phyloP scores from a whole-genome alignment of 2,329 filamentous ascomycete genomes.

The Colletotrichum zoysiae region DNA sequence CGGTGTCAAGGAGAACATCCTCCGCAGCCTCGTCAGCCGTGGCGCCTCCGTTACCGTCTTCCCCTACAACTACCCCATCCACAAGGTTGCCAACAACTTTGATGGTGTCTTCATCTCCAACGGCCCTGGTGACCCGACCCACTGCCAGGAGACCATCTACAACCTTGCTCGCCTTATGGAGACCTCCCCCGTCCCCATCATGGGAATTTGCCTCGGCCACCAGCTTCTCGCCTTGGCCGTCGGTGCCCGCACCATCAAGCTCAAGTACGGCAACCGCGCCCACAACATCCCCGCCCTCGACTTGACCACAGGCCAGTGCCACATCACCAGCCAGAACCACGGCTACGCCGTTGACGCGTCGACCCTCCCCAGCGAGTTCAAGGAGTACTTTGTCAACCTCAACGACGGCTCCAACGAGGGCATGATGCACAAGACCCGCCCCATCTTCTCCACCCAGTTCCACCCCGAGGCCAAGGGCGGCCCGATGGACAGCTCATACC shows the following conservation, averaged over 20 bases:
- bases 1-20: slow-evolving; percentile 99
- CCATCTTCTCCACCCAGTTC: slow-evolving; percentile 99
- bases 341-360: slow-evolving; percentile 93
- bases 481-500: slow-evolving; percentile 93
- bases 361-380: slow-evolving; percentile 88
- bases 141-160: slow-evolving; percentile 95
- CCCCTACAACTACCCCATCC: slow-evolving; percentile 96
- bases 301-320: slow-evolving; percentile 94
- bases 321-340: slow-evolving; percentile 99
- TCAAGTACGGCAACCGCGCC: slow-evolving; percentile 99
- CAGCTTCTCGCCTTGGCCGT: slow-evolving; percentile 92
- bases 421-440: slow-evolving; percentile 94
- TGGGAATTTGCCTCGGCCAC: slow-evolving; percentile 98
- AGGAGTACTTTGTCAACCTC: slow-evolving; percentile 98
- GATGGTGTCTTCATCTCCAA: slow-evolving; percentile 99
- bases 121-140: slow-evolving; percentile 96
- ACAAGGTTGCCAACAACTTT: slow-evolving; percentile 98
- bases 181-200: slow-evolving; percentile 89
- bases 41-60: slow-evolving; percentile 94
- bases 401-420: slow-evolving; percentile 98
- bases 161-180: slow-evolving; percentile 93
- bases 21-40: slow-evolving; percentile 91
- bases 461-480: slow-evolving; percentile 98
- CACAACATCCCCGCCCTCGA: slow-evolving; percentile 98
- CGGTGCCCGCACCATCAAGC: slow-evolving; percentile 92